Percentiles rank a stretch among this genome's conserved stretches.
These are phyloP conservation scores for Pseudogymnoascus sp. DNA, from an alignment of 2,329 filamentous ascomycete genomes.

Conservation along the genomic window DNA sequence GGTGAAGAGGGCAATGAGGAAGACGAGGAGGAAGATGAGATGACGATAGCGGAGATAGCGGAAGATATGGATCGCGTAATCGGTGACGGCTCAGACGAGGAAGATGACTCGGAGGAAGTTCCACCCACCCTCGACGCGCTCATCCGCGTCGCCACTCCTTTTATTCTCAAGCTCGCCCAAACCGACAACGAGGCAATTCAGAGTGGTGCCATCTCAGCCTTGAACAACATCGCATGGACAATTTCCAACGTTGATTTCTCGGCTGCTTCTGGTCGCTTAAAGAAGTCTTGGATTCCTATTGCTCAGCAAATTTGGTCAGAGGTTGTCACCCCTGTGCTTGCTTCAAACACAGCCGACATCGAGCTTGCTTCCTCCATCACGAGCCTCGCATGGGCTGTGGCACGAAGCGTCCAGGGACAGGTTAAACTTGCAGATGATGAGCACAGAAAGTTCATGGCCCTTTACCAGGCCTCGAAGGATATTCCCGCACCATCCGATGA, in stretches of 20 bases:
- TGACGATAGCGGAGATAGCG: constrained; percentile 49
- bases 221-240: constrained; percentile 63
- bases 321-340: constrained; percentile 48
- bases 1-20: constrained; percentile 34
- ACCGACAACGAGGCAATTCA: constrained; percentile 39
- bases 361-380: constrained; percentile 55
- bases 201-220: constrained; percentile 47
- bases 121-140: constrained; percentile 25
- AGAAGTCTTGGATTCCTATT: constrained; percentile 45
- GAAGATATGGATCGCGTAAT: constrained; percentile 60
- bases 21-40: constrained; percentile 41
- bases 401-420: constrained; percentile 45
- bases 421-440: constrained; percentile 45
- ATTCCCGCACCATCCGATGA: constrained; percentile 25
- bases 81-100: constrained; percentile 30
- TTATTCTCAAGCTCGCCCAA: constrained; percentile 21
- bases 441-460: constrained; percentile 55
- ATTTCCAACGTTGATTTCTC: constrained; percentile 54
- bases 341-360: constrained; percentile 53
- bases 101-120: constrained; percentile 30
- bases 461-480: constrained; percentile 52
- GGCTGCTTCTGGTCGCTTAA: constrained; percentile 41
- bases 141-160: constrained; percentile 25
- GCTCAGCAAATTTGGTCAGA: constrained; percentile 51
- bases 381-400: constrained; percentile 57